Evolutionary conservation across 2,329 filamentous ascomycete species (phyloP).

Genomic region (Penicillium capsulatum): DNA sequence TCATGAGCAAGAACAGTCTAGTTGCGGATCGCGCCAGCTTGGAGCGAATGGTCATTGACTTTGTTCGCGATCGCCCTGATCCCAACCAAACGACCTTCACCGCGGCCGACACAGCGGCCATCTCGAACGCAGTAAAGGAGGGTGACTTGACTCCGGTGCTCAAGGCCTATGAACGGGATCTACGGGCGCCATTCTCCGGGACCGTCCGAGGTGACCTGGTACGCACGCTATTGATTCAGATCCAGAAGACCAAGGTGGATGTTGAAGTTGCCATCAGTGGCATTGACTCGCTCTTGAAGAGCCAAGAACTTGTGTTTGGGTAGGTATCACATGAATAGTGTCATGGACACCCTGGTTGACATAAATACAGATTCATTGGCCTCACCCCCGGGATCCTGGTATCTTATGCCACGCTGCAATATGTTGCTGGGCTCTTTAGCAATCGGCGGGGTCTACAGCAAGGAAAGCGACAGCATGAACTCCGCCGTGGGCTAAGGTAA

Average conservation of each 20-base stretch:
- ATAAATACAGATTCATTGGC: slow-evolving; percentile 67
- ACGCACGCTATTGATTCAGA: slow-evolving; percentile 85
- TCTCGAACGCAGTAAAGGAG: slow-evolving; percentile 76
- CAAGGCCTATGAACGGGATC: slow-evolving; percentile 83
- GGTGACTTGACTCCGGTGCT: slow-evolving; percentile 91
- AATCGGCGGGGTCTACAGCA: slow-evolving; percentile 64
- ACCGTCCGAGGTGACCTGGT: slow-evolving; percentile 82
- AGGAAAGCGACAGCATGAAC: slow-evolving; percentile 63
- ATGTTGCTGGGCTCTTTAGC: slow-evolving; percentile 65
- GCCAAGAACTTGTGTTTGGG: slow-evolving; percentile 92
- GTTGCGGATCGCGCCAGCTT: slow-evolving; percentile 85
- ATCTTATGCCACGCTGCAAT: slow-evolving; percentile 67
- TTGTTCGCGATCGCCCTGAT: slow-evolving; percentile 76
- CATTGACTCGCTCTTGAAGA: slow-evolving; percentile 90
- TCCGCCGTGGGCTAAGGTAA: slow-evolving; percentile 69
- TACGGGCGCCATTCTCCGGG: slow-evolving; percentile 75
- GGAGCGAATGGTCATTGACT: slow-evolving; percentile 97
- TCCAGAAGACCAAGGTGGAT: slow-evolving; percentile 98
- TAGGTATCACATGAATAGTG: slow-evolving; percentile 22
- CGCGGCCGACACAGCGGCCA: slow-evolving; percentile 64
- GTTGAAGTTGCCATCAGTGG: slow-evolving; percentile 93
- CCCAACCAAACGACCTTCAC: slow-evolving; percentile 50
- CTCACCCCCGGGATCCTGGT: slow-evolving; percentile 91
- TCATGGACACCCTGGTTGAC: slow-evolving; percentile 10
- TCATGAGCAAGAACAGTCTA: slow-evolving; percentile 91